These are phyloP conservation scores for Ilyonectria sp. DNA, from an alignment of 2,329 filamentous ascomycete species.

Conservation along the genomic window DNA sequence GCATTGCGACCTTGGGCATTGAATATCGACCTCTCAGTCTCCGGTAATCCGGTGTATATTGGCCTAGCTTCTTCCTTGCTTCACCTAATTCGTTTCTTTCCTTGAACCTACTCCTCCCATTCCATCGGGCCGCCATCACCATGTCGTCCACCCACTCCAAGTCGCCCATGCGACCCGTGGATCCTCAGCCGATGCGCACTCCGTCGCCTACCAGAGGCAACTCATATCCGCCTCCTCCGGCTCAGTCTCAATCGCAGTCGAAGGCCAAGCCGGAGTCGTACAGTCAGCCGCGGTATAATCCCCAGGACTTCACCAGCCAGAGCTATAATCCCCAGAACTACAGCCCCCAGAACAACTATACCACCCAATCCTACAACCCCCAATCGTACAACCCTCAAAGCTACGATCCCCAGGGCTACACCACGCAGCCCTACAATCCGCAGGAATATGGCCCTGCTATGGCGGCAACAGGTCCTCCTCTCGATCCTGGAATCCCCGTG, in stretches of 20 bases:
- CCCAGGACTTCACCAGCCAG: constrained; percentile 42
- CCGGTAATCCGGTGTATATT: neutral
- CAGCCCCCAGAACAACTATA: constrained; percentile 24
- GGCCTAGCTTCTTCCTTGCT: neutral
- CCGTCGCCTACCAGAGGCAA: constrained; percentile 41
- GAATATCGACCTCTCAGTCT: neutral
- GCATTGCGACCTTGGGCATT: constrained; percentile 24
- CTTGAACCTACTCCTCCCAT: constrained; percentile 15
- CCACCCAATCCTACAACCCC: constrained; percentile 16
- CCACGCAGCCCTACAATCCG: constrained; percentile 33
- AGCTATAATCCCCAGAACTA: constrained; percentile 34
- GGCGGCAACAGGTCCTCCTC: constrained; percentile 6
- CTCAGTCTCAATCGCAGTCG: constrained; percentile 11
- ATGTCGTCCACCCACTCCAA: constrained; percentile 27
- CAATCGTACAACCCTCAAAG: constrained; percentile 10
- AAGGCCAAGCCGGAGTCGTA: constrained; percentile 31
- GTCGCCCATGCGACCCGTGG: constrained; percentile 44
- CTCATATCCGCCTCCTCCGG: constrained; percentile 30
- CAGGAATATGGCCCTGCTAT: constrained; percentile 43
- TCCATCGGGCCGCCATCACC: constrained; percentile 19
- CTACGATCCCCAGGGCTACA: constrained; percentile 19
- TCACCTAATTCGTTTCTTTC: neutral
- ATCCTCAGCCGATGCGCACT: constrained; percentile 48
- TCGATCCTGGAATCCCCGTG: constrained; percentile 37
- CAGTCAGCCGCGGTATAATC: constrained; percentile 35